Evolutionary conservation across 192 early-diverging fungal species (phyloP), one percentile per base, ranked within the genome.

Genomic region (Backusella psychrophila): DNA sequence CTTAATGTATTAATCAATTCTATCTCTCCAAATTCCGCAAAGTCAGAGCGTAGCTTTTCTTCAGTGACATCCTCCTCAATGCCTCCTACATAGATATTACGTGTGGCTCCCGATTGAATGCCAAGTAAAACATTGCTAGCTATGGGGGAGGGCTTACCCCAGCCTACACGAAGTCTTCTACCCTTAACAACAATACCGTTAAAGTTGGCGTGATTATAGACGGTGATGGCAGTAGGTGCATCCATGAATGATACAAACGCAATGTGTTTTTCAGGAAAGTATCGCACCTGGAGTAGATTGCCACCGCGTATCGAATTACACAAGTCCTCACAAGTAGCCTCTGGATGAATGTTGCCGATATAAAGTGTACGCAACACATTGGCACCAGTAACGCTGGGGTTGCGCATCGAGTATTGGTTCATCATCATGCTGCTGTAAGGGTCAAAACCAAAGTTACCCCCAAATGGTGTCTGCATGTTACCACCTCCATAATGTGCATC

Each of bases 171-270:
- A 35, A 95, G 80, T 7, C 91, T 87, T 56, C 92, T 90, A 66
- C 84, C 85, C 46, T 92, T 91, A 65, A 96, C 81, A 6, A 88
- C 78, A 21, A 96, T 74, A 0, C 93, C 94, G 39, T 88, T 76
- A 15, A 82, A 78, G 23, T 69, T 89, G 11, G 85, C 90, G 21
- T 85, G 85, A 39, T 90, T 83, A 72, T 86, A 87, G 49, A 96
- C 93, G 19, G 75, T 80, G 31, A 82, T 74, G 12, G 95, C 95
- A 4, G 92, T 85, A 41, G 66, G 69, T 5, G 93, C 89, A 75
- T 94, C 93, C 36, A 94, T 81, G 85, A 96, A 96, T 1, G 94
- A 93, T 9, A 94, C 93, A 84, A 96, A 96, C 4, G 92, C 93
- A 75, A 92, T 93, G 75, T 91, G 90, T 77, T 94, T 94, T 31